Evolutionary conservation across 495 filamentous ascomycete genomes (phyloP), one percentile per base, ranked within the genome.

Genomic region (Pseudoneurospora amorphoporcata): DNA sequence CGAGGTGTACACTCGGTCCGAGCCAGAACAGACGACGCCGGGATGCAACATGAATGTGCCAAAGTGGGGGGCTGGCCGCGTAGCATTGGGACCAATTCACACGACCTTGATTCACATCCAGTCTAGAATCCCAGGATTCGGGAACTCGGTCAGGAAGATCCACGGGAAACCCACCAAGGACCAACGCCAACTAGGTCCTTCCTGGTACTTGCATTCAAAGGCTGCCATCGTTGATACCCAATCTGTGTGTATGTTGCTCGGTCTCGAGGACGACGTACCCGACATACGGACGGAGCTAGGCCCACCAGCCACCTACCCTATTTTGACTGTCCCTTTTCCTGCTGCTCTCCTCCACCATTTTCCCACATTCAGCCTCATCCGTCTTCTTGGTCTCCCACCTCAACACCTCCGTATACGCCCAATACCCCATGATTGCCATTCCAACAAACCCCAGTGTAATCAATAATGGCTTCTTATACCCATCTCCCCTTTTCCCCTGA

Each of bases 381-480:
- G 32, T 65, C 29, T 23, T 65, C 29, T 29, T 65, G 7, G 9
- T 37, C 29, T 65, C 53, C 53, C 53, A 17, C 14, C 53, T 35
- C 53, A 65, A 35, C 23, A 65, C 29, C 53, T 65, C 53, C 29
- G 78, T 76, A 72, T 81, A 82, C 2, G 70, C 58, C 35, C 75
- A 43, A 72, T 86, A 88, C 2, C 86, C 87, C 4, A 81, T 74
- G 19, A 82, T 80, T 19, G 83, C 76, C 2, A 80, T 76, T 8
- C 70, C 75, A 16, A 88, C 83, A 61, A 82, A 82, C 0, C 75
- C 74, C 14, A 86, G 69, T 4, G 86, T 87, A 12, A 81, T 80
- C 37, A 75, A 77, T 29, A 88, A 82, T 0, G 87, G 85, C 1
- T 75, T 69, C 35, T 70, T 37, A 68, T 75, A 76, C 19, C 5